Base-by-base conservation (phyloP, 805 yeast genomes). In the Metschnikowia noctiluminum region DNA sequence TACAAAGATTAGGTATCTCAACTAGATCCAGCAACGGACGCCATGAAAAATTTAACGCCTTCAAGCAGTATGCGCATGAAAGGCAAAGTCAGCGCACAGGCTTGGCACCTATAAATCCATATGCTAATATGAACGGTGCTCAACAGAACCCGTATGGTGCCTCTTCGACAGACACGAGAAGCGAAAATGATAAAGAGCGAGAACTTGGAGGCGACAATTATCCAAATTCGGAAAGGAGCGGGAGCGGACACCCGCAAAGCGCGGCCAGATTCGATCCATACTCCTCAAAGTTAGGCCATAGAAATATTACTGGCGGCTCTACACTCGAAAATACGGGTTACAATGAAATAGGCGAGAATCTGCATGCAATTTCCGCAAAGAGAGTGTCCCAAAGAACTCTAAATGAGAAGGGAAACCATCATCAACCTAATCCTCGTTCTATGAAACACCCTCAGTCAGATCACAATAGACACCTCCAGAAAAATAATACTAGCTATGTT, bases 11-110 rank as follows among this genome's bases (percentile, higher is more conserved):
- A 27, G 81, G 81, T 8, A 68, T 79, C 35, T 56, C 78, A 11
- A 71, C 77, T 28, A 72, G 67, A 46, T 54, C 64, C 7, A 48
- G 49, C n/a, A 51, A 31, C 39, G 58, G 60, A 13, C 65, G 80
- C 39, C 67, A 70, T 48, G 76, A 75, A 52, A 77, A 78, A 64
- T 79, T 79, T 55, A 74, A 78, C 13, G 81, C 80, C 16, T 79
- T 76, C 62, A 66, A 65, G 45, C 67, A 66, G 43, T 73, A 78
- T 57, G 84, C 84, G 31, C 73, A 70, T 49, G 75, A 76, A 48
- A 59, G 75, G 31, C 68, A 61, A 40, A 49, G 43, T 30, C 60
- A 55, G 38, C 66, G 63, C 39, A 70, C 73, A 15, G 75, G 71
- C 10, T 56, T 70, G 14, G 66, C 69, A 2, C 77, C 77, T 1